phyloP scores from a whole-genome alignment of 2,329 filamentous ascomycete species.

The Pyrenochaeta sp. region DNA sequence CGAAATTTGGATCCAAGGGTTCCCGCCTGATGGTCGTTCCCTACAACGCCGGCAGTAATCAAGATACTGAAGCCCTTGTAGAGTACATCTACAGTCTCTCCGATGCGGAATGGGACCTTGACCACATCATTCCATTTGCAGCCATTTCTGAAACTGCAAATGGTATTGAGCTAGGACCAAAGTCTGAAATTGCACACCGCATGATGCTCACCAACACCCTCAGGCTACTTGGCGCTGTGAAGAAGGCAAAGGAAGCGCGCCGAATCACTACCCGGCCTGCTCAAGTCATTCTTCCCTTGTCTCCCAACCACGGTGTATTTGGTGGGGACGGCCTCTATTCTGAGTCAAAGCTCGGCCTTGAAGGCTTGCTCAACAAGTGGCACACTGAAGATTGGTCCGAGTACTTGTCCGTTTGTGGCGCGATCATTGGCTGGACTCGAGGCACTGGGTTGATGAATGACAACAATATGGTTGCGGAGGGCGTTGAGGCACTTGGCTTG shows the following conservation, averaged over 20 bases:
- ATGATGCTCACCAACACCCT: conserved; percentile 99
- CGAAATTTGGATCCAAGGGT: conserved; percentile 88
- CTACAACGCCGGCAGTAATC: conserved; percentile 98
- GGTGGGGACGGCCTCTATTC: conserved; percentile 98
- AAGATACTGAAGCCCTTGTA: conserved; percentile 92
- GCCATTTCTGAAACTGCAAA: conserved; percentile 97
- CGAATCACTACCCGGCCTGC: conserved; percentile 95
- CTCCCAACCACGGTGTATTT: conserved; percentile 98
- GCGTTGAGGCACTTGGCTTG: conserved; percentile 94
- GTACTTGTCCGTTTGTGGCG: conserved; percentile 97
- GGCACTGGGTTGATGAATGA: conserved; percentile 97
- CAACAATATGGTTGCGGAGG: conserved; percentile 97
- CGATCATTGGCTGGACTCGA: conserved; percentile 98
- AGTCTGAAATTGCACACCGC: conserved; percentile 95
- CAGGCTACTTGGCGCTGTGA: conserved; percentile 88
- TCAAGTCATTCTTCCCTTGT: conserved; percentile 93
- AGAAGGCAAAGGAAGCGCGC: conserved; percentile 84
- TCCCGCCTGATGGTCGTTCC: conserved; percentile 98
- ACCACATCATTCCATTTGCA: conserved; percentile 94
- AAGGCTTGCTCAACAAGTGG: conserved; percentile 98
- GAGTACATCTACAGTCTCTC: conserved; percentile 95
- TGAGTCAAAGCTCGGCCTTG: conserved; percentile 94
- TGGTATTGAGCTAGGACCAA: conserved; percentile 98
- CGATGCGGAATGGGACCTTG: conserved; percentile 96
- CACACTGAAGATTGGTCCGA: conserved; percentile 96